Evolutionary conservation across 1,139 yeast genomes (phyloP).

Genomic region (Diutina catenulata): DNA sequence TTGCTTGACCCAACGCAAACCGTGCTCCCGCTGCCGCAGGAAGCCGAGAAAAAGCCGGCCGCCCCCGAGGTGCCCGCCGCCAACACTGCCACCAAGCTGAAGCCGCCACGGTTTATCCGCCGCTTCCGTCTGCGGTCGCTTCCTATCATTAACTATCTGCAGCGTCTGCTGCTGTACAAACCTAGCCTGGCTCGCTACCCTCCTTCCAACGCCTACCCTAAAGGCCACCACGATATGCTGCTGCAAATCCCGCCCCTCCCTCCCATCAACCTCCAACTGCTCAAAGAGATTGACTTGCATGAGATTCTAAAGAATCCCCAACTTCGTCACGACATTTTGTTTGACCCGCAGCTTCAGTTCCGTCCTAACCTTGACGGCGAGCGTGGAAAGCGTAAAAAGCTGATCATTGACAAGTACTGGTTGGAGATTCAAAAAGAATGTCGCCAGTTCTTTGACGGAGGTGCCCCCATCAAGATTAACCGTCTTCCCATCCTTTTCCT

Average conservation of each 20-base stretch:
- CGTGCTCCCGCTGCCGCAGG: not conserved
- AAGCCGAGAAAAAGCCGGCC: not conserved
- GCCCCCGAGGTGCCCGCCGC: not conserved
- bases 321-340: conserved; percentile 81
- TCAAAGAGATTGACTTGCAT: conserved; percentile 78
- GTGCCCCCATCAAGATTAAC: conserved; percentile 23
- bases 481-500: conserved; percentile 58
- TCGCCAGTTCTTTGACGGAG: conserved; percentile 21
- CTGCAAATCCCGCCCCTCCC: conserved; percentile 36
- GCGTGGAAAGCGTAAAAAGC: conserved; percentile 69
- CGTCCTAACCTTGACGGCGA: conserved; percentile 90
- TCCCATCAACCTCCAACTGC: conserved; percentile 74
- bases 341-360: conserved; percentile 87
- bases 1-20: too few relatives aligned
- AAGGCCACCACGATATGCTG: not conserved
- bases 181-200: not conserved
- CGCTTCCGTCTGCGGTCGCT: conserved; percentile 31
- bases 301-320: conserved; percentile 90
- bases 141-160: conserved; percentile 28
- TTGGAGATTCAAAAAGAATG: conserved; percentile 58
- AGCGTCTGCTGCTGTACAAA: conserved; percentile 6
- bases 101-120: conserved; percentile 12
- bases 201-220: conserved; percentile 17
- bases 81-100: not conserved
- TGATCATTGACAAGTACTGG: conserved; percentile 78